Base-by-base conservation (phyloP, 768 basidiomycete genomes). In the Mycena galopus region DNA sequence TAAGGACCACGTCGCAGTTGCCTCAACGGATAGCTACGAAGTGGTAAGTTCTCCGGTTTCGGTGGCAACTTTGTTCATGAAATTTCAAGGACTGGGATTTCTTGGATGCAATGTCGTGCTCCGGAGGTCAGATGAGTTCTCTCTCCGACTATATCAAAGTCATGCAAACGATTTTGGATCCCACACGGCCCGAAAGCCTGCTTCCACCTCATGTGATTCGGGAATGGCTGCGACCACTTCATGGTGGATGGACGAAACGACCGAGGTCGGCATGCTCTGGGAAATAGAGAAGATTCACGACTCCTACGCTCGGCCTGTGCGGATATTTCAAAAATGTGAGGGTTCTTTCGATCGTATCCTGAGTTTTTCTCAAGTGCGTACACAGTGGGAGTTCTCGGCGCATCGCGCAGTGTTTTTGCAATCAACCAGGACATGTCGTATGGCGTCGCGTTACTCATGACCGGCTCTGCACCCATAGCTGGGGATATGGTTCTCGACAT, bases 121-220 rank as follows among this genome's bases (percentile, higher is more conserved):
- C 73, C 3, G 79, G 76, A 27, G 80, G 80, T 8, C 80, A 80
- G 62, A 74, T 77, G 71, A 75, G 74, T 27, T 78, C 77, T n/a
- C 60, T 80, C 0, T 57, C 74, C 5, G 80, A 81, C 75, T 75
- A 79, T 37, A 65, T 70, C 47, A 77, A 67, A 21, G 55, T 79
- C 21, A 76, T 78, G 68, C 77, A 77, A 44, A 72, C 75, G 6
- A 59, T 81, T 25, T 64, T 81, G 37, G 74, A 79, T 65, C 79
- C 80, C 16, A 55, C 27, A 10, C 71, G 67, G 0, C 65, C 69
- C 0, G 72, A 74, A 33, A 75, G 73, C 39, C 65, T 80, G 17
- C 66, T 80, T 1, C 65, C 75, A 6, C 72, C 74, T 4, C 67
- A 75, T 47, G 69, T 75, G 0, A 65, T 81, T 50, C 69, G 77